A percentile compares a stretch with the other conserved stretches of the same genome.
Conservation (phyloP, 192 early-diverging fungal genomes). For the Lunasporangiospora selenospora region DNA sequence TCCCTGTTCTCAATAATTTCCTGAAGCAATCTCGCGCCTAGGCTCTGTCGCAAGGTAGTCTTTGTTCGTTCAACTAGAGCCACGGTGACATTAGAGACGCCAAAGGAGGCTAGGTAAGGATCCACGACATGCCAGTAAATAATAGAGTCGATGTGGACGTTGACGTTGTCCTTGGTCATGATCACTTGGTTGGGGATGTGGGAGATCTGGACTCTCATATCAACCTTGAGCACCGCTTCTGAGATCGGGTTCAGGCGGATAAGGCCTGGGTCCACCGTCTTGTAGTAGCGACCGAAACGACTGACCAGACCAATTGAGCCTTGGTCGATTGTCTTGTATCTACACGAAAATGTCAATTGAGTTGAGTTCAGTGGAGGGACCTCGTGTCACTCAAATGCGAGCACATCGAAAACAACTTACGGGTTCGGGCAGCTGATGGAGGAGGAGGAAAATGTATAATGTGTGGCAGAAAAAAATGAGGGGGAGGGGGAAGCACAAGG, state of each 20-base stretch:
- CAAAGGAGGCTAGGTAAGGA: conserved; percentile 78
- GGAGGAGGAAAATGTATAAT: not conserved
- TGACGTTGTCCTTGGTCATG: conserved; percentile 73
- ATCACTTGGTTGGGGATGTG: conserved; percentile 70
- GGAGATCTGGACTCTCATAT: conserved; percentile 54
- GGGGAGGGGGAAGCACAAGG: too few species aligned
- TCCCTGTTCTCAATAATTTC: conserved; percentile 91
- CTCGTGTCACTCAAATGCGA: not conserved
- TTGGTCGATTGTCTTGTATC: conserved; percentile 71
- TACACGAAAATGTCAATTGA: not conserved
- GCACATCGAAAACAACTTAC: conserved; percentile 1
- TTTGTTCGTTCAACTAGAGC: conserved; percentile 88
- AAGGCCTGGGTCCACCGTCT: conserved; percentile 60
- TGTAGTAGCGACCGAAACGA: conserved; percentile 65
- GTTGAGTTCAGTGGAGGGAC: not conserved
- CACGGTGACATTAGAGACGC: conserved; percentile 74
- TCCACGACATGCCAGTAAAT: conserved; percentile 87
- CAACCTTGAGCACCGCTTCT: conserved; percentile 48
- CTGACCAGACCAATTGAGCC: conserved; percentile 72
- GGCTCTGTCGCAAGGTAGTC: conserved; percentile 86
- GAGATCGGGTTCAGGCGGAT: conserved; percentile 59
- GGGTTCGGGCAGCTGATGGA: conserved; percentile 34
- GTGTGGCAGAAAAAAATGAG: not conserved
- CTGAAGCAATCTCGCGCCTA: conserved; percentile 85
- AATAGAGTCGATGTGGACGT: conserved; percentile 83